Base-by-base conservation (phyloP, 2,329 filamentous ascomycete species). In the Byssothecium circinans region DNA sequence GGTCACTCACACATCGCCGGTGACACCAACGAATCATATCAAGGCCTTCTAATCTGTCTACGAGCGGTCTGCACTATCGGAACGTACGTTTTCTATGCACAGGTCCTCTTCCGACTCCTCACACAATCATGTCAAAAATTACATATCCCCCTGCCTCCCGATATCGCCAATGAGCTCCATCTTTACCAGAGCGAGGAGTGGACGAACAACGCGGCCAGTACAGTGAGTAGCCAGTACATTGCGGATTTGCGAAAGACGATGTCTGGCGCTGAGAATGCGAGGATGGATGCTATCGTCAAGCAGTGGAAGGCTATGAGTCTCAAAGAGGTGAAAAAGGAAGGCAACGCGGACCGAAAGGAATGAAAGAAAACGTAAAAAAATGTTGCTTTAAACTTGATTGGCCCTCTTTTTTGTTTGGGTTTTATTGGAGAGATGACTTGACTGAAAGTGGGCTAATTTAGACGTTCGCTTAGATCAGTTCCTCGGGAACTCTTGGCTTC, bases 181-280 rank as follows among this genome's bases (percentile, higher is more conserved):
- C 45, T 47, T 14, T 66, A 61, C 27, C 54, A 45, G 10, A 64
- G 54, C 37, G 61, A 66, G 32, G 64, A 67, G 36, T 68, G 65
- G 65, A 68, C 62, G 1, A 59, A 52, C 22, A 58, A 60, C 12
- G 65, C 62, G 18, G 56, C 54, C 1, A 52, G 36, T 20, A 23
- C 61, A 22, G 57, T 67, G 15, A 65, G 61, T 15, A 66, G 61
- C 35, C 62, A 63, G 40, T 68, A 62, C 27, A 58, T 67, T 47
- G 60, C 62, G 2, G 64, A 66, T 40, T 58, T 56, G 15, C 47
- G 58, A 10, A 54, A 56, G 41, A 44, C 48, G 6, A 38, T 49
- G 3, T 33, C 47, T 1, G 57, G 53, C 8, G 33, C 54, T 3
- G 57, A 63, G 37, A 55, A 47, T 20, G 45, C 43, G 22, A 56